phyloP scores from a whole-genome alignment of 2,329 filamentous ascomycete species.

The Exophiala dermatitidis region DNA sequence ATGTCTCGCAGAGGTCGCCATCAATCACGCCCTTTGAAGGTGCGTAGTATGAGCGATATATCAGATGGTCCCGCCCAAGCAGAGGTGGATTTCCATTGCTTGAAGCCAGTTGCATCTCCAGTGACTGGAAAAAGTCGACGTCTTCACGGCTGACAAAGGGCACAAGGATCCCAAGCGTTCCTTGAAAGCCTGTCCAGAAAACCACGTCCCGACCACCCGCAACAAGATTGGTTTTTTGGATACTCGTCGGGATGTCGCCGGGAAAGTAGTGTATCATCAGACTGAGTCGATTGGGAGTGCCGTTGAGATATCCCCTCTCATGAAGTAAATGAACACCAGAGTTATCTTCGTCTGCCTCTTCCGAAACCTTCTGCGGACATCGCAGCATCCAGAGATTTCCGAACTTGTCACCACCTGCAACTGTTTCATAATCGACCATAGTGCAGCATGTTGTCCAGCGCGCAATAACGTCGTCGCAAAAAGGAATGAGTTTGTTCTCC shows the following conservation, averaged over 20 bases:
- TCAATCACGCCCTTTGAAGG: conserved; percentile 96
- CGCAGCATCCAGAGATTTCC: conserved; percentile 92
- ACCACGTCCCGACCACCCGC: conserved; percentile 87
- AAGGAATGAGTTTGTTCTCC: conserved; percentile 86
- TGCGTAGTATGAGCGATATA: conserved; percentile 91
- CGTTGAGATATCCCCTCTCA: conserved; percentile 81
- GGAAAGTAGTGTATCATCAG: conserved; percentile 84
- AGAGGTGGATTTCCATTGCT: conserved; percentile 69
- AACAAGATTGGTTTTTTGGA: conserved; percentile 82
- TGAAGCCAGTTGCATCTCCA: conserved; percentile 78
- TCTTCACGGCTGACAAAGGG: conserved; percentile 89
- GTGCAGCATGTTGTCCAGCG: conserved; percentile 85
- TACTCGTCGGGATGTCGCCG: conserved; percentile 84
- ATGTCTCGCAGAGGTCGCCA: conserved; percentile 91
- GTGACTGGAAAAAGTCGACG: conserved; percentile 92
- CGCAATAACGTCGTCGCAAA: conserved; percentile 80
- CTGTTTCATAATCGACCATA: conserved; percentile 97
- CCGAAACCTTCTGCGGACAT: conserved; percentile 75
- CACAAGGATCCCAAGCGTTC: conserved; percentile 85
- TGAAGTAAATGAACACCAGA: conserved; percentile 87
- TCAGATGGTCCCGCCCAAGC: conserved; percentile 87
- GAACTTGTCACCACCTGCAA: conserved; percentile 93
- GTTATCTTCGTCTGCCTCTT: conserved; percentile 86
- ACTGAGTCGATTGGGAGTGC: conserved; percentile 74
- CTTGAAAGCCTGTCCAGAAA: conserved; percentile 89